A percentile compares a stretch with the other conserved stretches of the same genome.
Conservation (phyloP, 2,329 filamentous ascomycete species). For the Cladorrhinum sp. region DNA sequence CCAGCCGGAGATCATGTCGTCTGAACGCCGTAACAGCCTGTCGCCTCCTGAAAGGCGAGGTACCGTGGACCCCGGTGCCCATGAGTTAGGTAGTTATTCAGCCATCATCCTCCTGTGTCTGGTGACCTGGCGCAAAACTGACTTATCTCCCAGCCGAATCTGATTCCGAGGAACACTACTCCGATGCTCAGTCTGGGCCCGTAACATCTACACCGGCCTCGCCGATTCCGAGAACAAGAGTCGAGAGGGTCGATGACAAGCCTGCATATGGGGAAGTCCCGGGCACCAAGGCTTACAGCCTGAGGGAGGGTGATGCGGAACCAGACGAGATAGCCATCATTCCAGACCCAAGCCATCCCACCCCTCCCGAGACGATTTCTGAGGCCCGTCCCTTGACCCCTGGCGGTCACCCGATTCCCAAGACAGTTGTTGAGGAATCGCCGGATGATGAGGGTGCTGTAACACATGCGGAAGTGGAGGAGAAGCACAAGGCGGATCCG, state of each 20-base stretch:
- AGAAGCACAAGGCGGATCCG: slow-evolving; percentile 49
- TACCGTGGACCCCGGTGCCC: slow-evolving; percentile 56
- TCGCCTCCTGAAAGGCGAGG: slow-evolving; percentile 40
- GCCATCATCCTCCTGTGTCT: background rate
- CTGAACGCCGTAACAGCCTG: slow-evolving; percentile 37
- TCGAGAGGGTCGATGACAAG: slow-evolving; percentile 58
- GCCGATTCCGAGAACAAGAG: slow-evolving; percentile 56
- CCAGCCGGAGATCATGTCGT: slow-evolving; percentile 24
- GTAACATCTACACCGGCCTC: slow-evolving; percentile 42
- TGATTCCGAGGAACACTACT: slow-evolving; percentile 68
- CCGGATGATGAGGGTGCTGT: slow-evolving; percentile 43
- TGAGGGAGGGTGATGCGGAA: slow-evolving; percentile 54
- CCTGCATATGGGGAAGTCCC: slow-evolving; percentile 60
- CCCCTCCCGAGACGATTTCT: slow-evolving; percentile 28
- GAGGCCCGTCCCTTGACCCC: slow-evolving; percentile 32
- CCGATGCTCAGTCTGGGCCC: slow-evolving; percentile 58
- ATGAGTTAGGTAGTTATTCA: slow-evolving; percentile 52
- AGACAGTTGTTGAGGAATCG: slow-evolving; percentile 53
- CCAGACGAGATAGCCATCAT: slow-evolving; percentile 59
- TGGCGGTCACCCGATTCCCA: slow-evolving; percentile 44
- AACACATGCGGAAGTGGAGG: slow-evolving; percentile 42
- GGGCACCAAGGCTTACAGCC: slow-evolving; percentile 55
- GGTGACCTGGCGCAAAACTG: slow-evolving; percentile 12
- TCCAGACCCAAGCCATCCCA: slow-evolving; percentile 30
- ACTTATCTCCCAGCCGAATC: slow-evolving; percentile 42